These are phyloP conservation scores for Limnanthes douglasii DNA, from an alignment of 345 rosid genomes.

Conservation along the genomic window DNA sequence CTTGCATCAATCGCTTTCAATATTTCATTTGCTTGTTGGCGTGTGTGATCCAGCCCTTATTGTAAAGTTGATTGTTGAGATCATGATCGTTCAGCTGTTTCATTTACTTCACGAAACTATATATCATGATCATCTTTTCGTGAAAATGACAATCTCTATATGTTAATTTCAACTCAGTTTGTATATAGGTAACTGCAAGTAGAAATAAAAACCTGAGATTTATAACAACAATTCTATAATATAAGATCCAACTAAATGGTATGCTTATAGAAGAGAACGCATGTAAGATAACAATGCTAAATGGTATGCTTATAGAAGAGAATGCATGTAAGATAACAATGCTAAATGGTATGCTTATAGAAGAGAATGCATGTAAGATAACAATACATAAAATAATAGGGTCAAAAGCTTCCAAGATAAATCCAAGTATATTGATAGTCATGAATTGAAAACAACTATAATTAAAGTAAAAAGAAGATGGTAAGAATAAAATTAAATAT, in stretches of 20 bases:
- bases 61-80: slow-evolving; percentile 63
- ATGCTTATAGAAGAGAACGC: slow-evolving; percentile 2
- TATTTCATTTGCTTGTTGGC: slow-evolving; percentile 96
- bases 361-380: not conserved
- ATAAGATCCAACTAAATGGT: slow-evolving; percentile 9
- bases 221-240: no score
- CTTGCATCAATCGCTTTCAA: slow-evolving; percentile 92
- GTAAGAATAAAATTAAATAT: no score
- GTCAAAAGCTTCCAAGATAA: no score
- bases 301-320: slow-evolving; percentile 2
- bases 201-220: no score
- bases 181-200: no score
- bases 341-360: slow-evolving; percentile 2
- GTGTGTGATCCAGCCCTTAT: slow-evolving; percentile 79
- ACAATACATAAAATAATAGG: no score
- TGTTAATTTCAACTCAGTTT: no score
- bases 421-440: no score
- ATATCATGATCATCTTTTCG: slow-evolving; percentile 89
- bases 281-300: not conserved
- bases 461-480: no score
- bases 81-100: slow-evolving; percentile 54
- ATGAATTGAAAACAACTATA: not conserved
- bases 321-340: not conserved
- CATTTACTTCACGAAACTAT: slow-evolving; percentile 39
- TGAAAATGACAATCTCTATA: slow-evolving; percentile 32